A percentile compares a stretch with the other conserved stretches of the same genome.
Evolutionary conservation across 2,329 filamentous ascomycete genomes (phyloP).

Genomic region (Coleophoma eucalyptorum): DNA sequence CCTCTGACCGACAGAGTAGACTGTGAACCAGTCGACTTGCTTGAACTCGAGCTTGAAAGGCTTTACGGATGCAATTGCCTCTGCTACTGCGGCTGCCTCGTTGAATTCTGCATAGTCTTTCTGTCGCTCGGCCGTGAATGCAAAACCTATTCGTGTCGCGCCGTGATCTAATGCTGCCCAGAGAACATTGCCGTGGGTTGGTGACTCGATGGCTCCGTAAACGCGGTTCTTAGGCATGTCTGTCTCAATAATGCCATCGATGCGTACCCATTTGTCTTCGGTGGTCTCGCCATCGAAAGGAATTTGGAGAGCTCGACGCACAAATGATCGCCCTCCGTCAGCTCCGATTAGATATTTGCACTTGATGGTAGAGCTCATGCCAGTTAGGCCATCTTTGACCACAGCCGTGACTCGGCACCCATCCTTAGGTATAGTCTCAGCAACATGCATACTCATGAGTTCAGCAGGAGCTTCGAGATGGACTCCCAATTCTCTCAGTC

Average conservation of each 20-base stretch:
- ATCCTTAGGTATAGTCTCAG: constrained; percentile 13
- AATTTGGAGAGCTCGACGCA: constrained; percentile 40
- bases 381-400: constrained; percentile 14
- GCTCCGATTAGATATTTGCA: constrained; percentile 47
- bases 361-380: constrained; percentile 25
- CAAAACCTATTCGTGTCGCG: constrained; percentile 49
- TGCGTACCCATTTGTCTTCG: constrained; percentile 49
- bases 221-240: constrained; percentile 40
- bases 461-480: constrained; percentile 14
- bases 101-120: constrained; percentile 31
- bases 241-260: constrained; percentile 37
- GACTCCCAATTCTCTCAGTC: constrained; percentile 23
- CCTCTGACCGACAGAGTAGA: constrained; percentile 54
- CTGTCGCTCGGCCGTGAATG: constrained; percentile 38
- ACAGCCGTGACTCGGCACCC: constrained; percentile 16
- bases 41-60: constrained; percentile 38
- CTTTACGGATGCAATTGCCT: constrained; percentile 38
- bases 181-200: constrained; percentile 49
- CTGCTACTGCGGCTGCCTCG: constrained; percentile 49
- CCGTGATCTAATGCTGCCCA: constrained; percentile 51
- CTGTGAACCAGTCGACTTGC: constrained; percentile 51
- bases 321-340: constrained; percentile 46
- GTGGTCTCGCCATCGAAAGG: constrained; percentile 44
- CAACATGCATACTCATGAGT: constrained; percentile 12
- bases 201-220: constrained; percentile 46